These are phyloP conservation scores for Oemleria cerasiformis DNA, from an alignment of 306 rosid species.

Conservation along the genomic window DNA sequence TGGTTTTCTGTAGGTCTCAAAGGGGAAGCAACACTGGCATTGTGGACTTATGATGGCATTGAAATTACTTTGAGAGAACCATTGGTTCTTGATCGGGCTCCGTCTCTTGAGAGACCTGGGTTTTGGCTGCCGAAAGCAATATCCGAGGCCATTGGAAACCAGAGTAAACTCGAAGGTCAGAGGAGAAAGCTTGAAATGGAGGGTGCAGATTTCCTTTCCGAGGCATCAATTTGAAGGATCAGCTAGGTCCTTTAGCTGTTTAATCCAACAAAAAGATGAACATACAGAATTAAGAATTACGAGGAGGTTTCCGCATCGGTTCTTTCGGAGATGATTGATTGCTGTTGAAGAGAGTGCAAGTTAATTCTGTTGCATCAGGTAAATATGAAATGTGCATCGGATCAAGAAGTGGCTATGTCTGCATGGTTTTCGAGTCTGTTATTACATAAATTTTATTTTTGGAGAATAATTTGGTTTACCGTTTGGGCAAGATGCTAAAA, in stretches of 20 bases:
- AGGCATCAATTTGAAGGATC: slow-evolving; percentile 35
- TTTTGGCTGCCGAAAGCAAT: slow-evolving; percentile 84
- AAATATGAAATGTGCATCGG: no score
- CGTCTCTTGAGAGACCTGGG: slow-evolving; percentile 68
- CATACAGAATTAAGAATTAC: no score
- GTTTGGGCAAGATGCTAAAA: background rate
- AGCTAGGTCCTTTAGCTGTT: no score
- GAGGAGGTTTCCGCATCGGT: no score
- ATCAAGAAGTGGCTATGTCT: no score
- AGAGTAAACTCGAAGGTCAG: slow-evolving; percentile 63
- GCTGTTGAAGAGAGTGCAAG: no score
- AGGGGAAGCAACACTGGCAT: slow-evolving; percentile 75
- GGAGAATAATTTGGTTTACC: no score
- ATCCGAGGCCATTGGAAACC: slow-evolving; percentile 63
- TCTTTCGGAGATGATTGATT: no score
- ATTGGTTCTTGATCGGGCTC: slow-evolving; percentile 83
- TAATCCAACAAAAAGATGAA: no score
- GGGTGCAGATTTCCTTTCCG: slow-evolving; percentile 35
- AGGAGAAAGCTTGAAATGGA: slow-evolving; percentile 50
- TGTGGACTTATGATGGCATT: slow-evolving; percentile 71
- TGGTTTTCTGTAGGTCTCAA: slow-evolving; percentile 81
- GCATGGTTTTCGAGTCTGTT: no score
- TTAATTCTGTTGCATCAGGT: no score
- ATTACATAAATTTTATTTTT: no score
- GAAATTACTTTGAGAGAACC: slow-evolving; percentile 81